Evolutionary conservation across 139 green algal species (phyloP), one percentile per base, ranked within the genome.

Genomic region (Picochlorum sp.): DNA sequence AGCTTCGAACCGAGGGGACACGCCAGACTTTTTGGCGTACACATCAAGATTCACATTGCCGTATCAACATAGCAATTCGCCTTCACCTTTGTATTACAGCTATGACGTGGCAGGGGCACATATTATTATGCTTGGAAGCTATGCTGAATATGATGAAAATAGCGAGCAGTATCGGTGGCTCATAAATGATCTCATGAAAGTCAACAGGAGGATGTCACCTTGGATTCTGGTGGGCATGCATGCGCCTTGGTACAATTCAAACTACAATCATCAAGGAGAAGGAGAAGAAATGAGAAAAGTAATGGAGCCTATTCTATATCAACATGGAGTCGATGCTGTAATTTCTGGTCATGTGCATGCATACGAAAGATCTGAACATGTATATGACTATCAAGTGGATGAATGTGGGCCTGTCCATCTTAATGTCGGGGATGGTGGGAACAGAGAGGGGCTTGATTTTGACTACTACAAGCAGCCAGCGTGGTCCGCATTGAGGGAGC

Each of bases 221-320:
- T 93, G 82, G 82, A 29, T 93, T 24, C 61, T 93, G 24, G 82
- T 76, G 4, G 61, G 57, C 39, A 64, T 85, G 45, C 85, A 94
- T 59, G 83, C 79, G 7, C 85, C 85, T 14, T 94, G 81, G 65
- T 80, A 90, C 76, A 86, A 83, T 69, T 78, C 68, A 65, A 90
- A 90, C 57, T 28, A 41, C 10, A 70, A 63, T 2, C 83, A 90
- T 57, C 68, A 80, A 45, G 61, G 60, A 5, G 84, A 91, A 55
- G 71, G 61, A 18, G 74, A 86, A n/a, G 65, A 44, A 31, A 87
- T 88, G 75, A 62, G 58, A 56, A 59, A 32, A 3, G 39, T 44
- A 24, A 74, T 89, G 61, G 82, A 91, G 63, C 28, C 30, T 10
- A 24, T 88, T 36, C 61, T 91, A 37, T 80, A 72, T 57, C 32